Conservation (phyloP, 768 basidiomycete genomes). For the Podaxis mareebaensis region DNA sequence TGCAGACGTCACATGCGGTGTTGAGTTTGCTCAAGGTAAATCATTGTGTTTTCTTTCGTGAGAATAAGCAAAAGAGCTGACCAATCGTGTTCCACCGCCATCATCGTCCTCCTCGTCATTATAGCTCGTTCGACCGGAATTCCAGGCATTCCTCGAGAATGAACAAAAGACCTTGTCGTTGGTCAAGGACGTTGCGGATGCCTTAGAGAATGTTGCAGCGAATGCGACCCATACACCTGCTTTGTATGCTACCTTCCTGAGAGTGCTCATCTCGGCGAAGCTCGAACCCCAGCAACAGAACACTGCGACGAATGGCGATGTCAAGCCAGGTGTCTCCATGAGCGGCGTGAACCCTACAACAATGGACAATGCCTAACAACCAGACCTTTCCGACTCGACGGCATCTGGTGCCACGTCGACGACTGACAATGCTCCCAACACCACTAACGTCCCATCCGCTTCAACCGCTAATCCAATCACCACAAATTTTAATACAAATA, state of each 20-base stretch:
- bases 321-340: slow-evolving; percentile 18
- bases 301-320: slow-evolving; percentile 18
- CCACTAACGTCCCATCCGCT: not conserved
- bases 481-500: not conserved
- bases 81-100: not conserved
- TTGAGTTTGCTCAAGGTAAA: slow-evolving; percentile 87
- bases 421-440: not conserved
- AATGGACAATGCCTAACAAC: not conserved
- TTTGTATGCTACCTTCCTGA: slow-evolving; percentile 82
- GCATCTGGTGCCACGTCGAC: not conserved
- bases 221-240: slow-evolving; percentile 87
- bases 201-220: slow-evolving; percentile 75
- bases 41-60: slow-evolving; percentile 14
- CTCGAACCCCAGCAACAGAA: slow-evolving; percentile 26
- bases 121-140: slow-evolving; percentile 82
- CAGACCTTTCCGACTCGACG: not conserved
- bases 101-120: slow-evolving; percentile 6
- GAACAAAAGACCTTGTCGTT: slow-evolving; percentile 70
- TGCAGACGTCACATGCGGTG: slow-evolving; percentile 91
- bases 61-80: not conserved
- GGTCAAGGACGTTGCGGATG: slow-evolving; percentile 79
- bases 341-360: not conserved
- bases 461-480: not conserved
- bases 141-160: slow-evolving; percentile 72
- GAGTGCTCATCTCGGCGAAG: slow-evolving; percentile 68